Evolutionary conservation across 768 basidiomycete species (phyloP).

Genomic region (Leccinum arenicola): DNA sequence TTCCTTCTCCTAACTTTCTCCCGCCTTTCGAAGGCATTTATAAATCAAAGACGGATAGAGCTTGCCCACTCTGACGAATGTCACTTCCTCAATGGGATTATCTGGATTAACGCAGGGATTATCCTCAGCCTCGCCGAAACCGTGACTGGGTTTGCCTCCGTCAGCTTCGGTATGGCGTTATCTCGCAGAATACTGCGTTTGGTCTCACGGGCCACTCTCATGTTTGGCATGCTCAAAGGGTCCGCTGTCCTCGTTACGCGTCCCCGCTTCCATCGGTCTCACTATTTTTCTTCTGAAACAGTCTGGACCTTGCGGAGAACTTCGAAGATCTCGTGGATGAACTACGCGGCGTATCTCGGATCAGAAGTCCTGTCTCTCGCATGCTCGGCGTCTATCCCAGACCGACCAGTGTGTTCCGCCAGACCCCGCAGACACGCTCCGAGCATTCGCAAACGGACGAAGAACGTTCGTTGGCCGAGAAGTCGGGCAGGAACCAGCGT

Average conservation of each 20-base stretch:
- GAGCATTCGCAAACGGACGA: conserved; percentile 7
- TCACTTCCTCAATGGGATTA: conserved; percentile 55
- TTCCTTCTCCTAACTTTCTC: conserved; percentile 59
- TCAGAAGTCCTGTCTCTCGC: conserved; percentile 35
- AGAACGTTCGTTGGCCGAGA: conserved; percentile 4
- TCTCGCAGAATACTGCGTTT: conserved; percentile 59
- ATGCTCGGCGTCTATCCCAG: conserved; percentile 51
- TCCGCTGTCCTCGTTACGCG: conserved; percentile 31
- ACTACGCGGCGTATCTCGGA: conserved; percentile 24
- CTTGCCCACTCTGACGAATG: conserved; percentile 41
- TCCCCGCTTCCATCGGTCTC: neutral
- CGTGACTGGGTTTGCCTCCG: conserved; percentile 56
- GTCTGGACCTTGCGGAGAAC: conserved; percentile 53
- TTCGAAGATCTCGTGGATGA: conserved; percentile 46
- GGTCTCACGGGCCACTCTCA: conserved; percentile 49
- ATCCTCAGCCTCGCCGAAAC: conserved; percentile 66
- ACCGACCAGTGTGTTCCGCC: conserved; percentile 51
- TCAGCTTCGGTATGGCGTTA: conserved; percentile 50
- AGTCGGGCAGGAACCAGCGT: conserved; percentile 30
- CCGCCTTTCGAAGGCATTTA: conserved; percentile 49
- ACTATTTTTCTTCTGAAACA: conserved; percentile 20
- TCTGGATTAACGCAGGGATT: conserved; percentile 61
- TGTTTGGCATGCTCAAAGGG: conserved; percentile 69
- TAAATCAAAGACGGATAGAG: conserved; percentile 54
- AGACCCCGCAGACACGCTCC: conserved; percentile 44